Base-by-base conservation (phyloP, 805 yeast genomes). In the Candida glaebosa region DNA sequence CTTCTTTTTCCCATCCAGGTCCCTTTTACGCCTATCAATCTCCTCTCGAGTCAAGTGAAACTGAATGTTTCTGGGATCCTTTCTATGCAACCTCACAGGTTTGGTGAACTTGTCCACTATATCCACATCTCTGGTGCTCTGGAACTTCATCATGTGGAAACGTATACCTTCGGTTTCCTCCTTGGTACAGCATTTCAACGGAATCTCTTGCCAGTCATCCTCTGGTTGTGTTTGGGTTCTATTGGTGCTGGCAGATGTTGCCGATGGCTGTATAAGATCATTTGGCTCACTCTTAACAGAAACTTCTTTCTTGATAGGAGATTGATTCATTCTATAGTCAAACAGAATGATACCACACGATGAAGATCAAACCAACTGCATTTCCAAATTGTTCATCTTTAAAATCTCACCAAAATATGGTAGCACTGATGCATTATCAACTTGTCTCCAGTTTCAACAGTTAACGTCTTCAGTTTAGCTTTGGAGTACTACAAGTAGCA, bases 21-120 rank as follows among this genome's bases (percentile, higher is more conserved):
- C 62, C 56, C 68, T 49, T 56, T 69, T 60, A 56, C 75, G 50
- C 39, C 73, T 77, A 39, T 84, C 91, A 50, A 85, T 76, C 56
- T 86, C 93, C 43, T 83, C 80, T 52, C 89, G 65, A 2, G 90
- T 81, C 51, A 88, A 69, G 60, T 88, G 95, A 56, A 86, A 86
- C 59, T 90, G 96, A 57, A 91, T 69, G 58, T 87, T 87, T 55
- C 88, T 79, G 1, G 99, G 96, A 61, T 91, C 98, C 57, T 91
- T 90, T 51, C 98, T 75, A 60, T 90, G 97, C 57, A 91, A 67
- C 52, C 96, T 71, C 15, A 90, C 82, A 0, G 99, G 99, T 44
- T 77, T 76, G 42, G 80, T 82, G 60, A 91, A 93, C 46, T 81
- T 81, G 26, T 69, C 65, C 31, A 70, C 64, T 8, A 93, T 91